A percentile compares a stretch with the other conserved stretches of the same genome.
phyloP scores from a whole-genome alignment of 2,329 filamentous ascomycete species.

The Aspergillus alliaceus region DNA sequence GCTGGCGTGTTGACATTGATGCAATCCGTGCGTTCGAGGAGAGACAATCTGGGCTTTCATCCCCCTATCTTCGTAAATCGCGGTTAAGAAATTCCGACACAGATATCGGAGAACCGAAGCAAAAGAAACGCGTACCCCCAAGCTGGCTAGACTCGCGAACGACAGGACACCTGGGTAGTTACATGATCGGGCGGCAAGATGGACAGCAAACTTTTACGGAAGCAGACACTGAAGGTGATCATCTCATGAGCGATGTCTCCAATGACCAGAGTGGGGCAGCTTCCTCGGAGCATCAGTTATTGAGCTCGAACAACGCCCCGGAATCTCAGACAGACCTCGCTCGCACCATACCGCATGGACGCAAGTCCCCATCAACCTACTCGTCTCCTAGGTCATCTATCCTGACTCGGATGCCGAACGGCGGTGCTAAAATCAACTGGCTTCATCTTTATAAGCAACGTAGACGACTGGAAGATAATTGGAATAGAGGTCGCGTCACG shows the following conservation, averaged over 20 bases:
- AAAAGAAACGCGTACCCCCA: conserved; percentile 53
- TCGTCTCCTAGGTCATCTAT: conserved; percentile 33
- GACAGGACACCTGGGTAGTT: conserved; percentile 23
- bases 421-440: conserved; percentile 72
- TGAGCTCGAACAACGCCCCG: conserved; percentile 14
- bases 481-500: conserved; percentile 76
- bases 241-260: conserved; percentile 44
- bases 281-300: conserved; percentile 18
- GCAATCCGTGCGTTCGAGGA: conserved; percentile 70
- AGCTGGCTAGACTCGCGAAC: conserved; percentile 42
- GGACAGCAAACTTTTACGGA: conserved; percentile 7
- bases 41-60: conserved; percentile 39
- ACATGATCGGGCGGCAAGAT: conserved; percentile 2
- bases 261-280: conserved; percentile 21
- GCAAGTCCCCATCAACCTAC: conserved; percentile 8
- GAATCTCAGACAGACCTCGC: conserved; percentile 7
- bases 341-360: conserved; percentile 11
- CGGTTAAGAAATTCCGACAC: conserved; percentile 48
- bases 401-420: conserved; percentile 32
- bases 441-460: conserved; percentile 90
- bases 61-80: conserved; percentile 46
- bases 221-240: conserved; percentile 40
- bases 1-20: conserved; percentile 71
- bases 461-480: conserved; percentile 81
- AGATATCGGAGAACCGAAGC: conserved; percentile 51